phyloP scores from a whole-genome alignment of 805 yeast genomes.

The Metschnikowia gelsemii region DNA sequence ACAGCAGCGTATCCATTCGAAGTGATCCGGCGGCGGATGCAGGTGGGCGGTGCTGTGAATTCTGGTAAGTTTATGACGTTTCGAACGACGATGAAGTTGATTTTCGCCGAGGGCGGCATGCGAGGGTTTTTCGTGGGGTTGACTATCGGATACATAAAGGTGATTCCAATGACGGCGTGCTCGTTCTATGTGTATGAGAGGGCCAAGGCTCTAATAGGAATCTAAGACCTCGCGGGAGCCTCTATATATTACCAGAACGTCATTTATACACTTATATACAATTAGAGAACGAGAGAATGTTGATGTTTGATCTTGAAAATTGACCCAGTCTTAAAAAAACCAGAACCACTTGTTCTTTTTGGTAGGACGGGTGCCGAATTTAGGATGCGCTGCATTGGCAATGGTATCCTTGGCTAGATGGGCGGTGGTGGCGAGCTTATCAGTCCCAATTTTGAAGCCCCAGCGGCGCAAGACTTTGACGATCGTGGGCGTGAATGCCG shows the following conservation, averaged over 20 bases:
- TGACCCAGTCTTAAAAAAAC: conserved; percentile 44
- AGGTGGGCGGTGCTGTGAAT: conserved; percentile 80
- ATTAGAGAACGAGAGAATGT: background rate
- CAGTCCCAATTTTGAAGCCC: conserved; percentile 77
- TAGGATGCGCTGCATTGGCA: conserved; percentile 41
- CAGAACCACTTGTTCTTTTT: conserved; percentile 58
- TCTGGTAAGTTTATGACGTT: conserved; percentile 58
- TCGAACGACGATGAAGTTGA: conserved; percentile 52
- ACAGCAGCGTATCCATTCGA: conserved; percentile 97
- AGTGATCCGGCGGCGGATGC: conserved; percentile 91
- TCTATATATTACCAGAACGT: background rate
- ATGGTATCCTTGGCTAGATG: conserved; percentile 16
- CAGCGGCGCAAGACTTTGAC: conserved; percentile 63
- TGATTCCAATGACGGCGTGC: conserved; percentile 96
- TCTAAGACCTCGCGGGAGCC: conserved; percentile 32
- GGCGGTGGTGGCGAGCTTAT: conserved; percentile 44
- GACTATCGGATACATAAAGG: conserved; percentile 92
- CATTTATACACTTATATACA: conserved; percentile 3
- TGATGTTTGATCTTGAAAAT: background rate
- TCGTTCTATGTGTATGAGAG: conserved; percentile 93
- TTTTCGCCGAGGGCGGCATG: conserved; percentile 73
- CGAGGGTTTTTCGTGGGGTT: conserved; percentile 92
- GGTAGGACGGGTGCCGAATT: conserved; percentile 54
- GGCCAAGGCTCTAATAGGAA: conserved; percentile 66
- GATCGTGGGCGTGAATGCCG: conserved; percentile 83